Evolutionary conservation across 164 flowering plant species (phyloP).

Genomic region (Vitis rotundifolia): DNA sequence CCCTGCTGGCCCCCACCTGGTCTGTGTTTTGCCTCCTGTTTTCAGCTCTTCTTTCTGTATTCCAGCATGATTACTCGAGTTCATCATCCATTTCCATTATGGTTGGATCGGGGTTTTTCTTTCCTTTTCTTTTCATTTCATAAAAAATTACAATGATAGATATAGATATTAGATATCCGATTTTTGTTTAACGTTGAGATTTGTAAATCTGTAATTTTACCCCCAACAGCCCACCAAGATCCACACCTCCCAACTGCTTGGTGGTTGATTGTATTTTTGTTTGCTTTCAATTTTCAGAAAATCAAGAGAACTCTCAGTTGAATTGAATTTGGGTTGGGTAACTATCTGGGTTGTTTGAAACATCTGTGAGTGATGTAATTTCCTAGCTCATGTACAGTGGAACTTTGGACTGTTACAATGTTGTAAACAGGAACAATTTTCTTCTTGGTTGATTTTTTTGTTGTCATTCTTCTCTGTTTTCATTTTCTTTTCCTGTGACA

Average conservation of each 20-base stretch:
- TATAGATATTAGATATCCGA: not conserved
- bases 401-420: not conserved
- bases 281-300: not conserved
- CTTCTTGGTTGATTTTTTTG: too few relatives aligned
- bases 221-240: too few relatives aligned
- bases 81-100: slow-evolving; percentile 3
- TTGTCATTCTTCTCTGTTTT: too few relatives aligned
- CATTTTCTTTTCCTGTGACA: too few relatives aligned
- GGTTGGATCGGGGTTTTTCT: not conserved
- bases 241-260: too few relatives aligned
- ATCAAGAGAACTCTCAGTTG: not conserved
- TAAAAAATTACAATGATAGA: not conserved
- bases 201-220: slow-evolving; percentile 13
- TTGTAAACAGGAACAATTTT: not conserved
- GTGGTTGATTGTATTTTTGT: too few relatives aligned
- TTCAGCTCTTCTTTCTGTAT: slow-evolving; percentile 93
- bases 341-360: slow-evolving; percentile 1
- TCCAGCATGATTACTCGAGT: slow-evolving; percentile 42
- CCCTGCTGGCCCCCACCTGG: slow-evolving; percentile 88
- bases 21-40: slow-evolving; percentile 88
- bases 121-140: too few relatives aligned
- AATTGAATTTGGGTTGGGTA: slow-evolving; percentile 5
- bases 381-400: slow-evolving; percentile 4
- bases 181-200: slow-evolving; percentile 8
- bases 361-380: not conserved